Percentiles rank a stretch among this genome's conserved stretches.
Evolutionary conservation across 495 filamentous ascomycete species (phyloP).

Genomic region (Xylaria acuta): DNA sequence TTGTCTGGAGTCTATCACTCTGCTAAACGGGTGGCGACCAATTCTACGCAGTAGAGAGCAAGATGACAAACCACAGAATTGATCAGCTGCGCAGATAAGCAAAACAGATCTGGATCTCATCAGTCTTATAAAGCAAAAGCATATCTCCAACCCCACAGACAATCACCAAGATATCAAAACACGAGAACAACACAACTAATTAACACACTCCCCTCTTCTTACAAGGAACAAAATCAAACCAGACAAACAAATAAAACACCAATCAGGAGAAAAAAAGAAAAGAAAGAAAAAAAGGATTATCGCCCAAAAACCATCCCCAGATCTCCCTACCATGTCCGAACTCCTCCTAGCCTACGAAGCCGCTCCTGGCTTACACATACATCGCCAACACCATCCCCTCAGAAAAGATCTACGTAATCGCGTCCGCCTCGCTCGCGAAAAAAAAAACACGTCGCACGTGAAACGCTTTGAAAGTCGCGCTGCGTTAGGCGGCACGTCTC

Average conservation of each 20-base stretch:
- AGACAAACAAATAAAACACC: background rate
- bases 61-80: background rate
- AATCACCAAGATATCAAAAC: background rate
- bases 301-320: background rate
- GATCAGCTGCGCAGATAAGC: background rate
- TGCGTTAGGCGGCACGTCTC: constrained; percentile 50
- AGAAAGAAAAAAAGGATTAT: background rate
- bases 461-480: constrained; percentile 43
- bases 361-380: background rate
- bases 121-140: background rate
- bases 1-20: background rate
- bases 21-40: background rate
- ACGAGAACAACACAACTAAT: background rate
- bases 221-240: background rate
- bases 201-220: background rate
- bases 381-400: background rate
- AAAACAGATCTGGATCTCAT: background rate
- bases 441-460: constrained; percentile 58
- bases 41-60: background rate
- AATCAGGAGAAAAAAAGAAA: background rate
- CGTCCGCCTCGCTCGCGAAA: constrained; percentile 56
- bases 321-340: background rate
- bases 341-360: background rate
- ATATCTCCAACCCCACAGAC: background rate
- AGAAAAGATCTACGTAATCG: constrained; percentile 59